Conservation (phyloP, 352 stramenopile species). For the Phytophthora kernoviae region DNA sequence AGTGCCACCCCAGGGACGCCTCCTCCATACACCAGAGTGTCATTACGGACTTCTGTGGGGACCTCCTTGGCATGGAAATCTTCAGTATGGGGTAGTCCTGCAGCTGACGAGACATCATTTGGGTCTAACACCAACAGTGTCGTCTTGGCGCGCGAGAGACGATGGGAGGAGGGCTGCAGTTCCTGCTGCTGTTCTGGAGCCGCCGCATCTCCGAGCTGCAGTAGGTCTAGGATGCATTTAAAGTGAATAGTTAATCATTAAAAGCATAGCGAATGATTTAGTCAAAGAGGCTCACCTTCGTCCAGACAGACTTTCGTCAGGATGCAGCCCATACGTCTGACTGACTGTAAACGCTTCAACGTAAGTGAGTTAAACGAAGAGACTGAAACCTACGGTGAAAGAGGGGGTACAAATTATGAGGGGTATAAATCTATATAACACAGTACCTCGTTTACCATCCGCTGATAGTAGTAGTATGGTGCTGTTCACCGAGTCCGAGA, state of each 20-base stretch:
- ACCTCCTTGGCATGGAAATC: conserved; percentile 10
- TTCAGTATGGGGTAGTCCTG: not conserved
- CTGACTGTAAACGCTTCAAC: conserved; percentile 13
- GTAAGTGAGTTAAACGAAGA: conserved; percentile 9
- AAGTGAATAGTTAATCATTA: not conserved
- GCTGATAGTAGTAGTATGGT: too few relatives aligned
- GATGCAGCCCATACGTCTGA: conserved; percentile 54
- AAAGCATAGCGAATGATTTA: conserved; percentile 1
- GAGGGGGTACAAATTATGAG: not conserved
- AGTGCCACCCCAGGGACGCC: conserved; percentile 74
- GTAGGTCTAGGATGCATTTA: conserved; percentile 18
- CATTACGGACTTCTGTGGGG: conserved; percentile 5
- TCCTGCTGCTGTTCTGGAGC: conserved; percentile 12
- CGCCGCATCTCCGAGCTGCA: conserved; percentile 25
- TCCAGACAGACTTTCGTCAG: conserved; percentile 53
- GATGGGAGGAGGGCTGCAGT: conserved; percentile 10
- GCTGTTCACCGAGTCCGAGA: too few relatives aligned
- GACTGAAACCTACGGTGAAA: conserved; percentile 12
- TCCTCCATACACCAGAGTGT: conserved; percentile 51
- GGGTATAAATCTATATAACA: too few relatives aligned
- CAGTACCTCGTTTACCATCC: too few relatives aligned
- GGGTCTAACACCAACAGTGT: conserved; percentile 40
- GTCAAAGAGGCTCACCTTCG: conserved; percentile 34
- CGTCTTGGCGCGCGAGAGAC: conserved; percentile 46
- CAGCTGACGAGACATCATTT: conserved; percentile 23